phyloP scores from a whole-genome alignment of 371 early-diverging fungal species.

The Mucor velutinosus region DNA sequence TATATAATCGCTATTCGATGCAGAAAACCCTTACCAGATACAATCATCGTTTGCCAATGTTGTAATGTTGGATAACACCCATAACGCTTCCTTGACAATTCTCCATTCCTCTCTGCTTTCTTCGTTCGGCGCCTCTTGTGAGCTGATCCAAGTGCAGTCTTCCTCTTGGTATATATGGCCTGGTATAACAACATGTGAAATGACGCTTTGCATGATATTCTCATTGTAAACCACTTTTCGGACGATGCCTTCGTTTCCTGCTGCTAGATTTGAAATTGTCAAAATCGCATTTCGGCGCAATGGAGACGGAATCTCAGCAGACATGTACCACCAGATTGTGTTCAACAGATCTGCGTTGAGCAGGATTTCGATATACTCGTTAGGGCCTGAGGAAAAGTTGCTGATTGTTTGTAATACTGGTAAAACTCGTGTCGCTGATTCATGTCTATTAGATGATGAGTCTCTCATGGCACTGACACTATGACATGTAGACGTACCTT shows the following conservation, averaged over 20 bases:
- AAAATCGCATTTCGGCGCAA: constrained; percentile 46
- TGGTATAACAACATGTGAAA: constrained; percentile 21
- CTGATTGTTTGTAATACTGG: constrained; percentile 38
- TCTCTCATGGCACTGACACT: not conserved
- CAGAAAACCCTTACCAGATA: constrained; percentile 10
- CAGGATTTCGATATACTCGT: constrained; percentile 37
- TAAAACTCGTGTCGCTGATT: not conserved
- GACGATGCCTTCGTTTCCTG: constrained; percentile 40
- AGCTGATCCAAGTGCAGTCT: constrained; percentile 5
- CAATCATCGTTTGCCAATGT: constrained; percentile 29
- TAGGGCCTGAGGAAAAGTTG: constrained; percentile 51
- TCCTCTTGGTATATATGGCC: constrained; percentile 13
- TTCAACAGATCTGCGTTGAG: constrained; percentile 41
- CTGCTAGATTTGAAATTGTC: constrained; percentile 47
- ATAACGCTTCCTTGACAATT: constrained; percentile 42
- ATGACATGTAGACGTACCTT: constrained; percentile 4
- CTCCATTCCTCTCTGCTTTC: constrained; percentile 40
- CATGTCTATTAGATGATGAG: not conserved
- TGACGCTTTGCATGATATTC: constrained; percentile 36
- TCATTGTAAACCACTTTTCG: constrained; percentile 37
- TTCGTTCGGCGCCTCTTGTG: constrained; percentile 7
- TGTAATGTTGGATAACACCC: constrained; percentile 45
- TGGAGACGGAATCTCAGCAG: constrained; percentile 5
- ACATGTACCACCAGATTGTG: constrained; percentile 20
- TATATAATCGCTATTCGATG: not conserved